These are phyloP conservation scores for Cicer bijugum DNA, from an alignment of 306 rosid genomes.

Conservation along the genomic window DNA sequence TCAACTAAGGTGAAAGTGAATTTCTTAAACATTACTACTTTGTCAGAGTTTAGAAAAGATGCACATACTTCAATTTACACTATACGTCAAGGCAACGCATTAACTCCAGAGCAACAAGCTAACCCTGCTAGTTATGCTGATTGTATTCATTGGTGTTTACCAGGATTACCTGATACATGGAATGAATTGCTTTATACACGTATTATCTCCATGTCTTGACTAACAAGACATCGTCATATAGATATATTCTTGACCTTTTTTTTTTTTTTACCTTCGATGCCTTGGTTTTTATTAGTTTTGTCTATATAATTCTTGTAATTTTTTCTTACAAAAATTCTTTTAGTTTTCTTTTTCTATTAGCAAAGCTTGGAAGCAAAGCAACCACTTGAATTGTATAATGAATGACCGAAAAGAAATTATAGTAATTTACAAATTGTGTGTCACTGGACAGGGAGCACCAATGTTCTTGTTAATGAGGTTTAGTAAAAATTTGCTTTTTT, in stretches of 20 bases:
- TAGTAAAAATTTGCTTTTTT: no score
- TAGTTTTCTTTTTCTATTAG: neutral
- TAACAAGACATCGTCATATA: neutral
- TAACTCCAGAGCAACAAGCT: conserved; percentile 77
- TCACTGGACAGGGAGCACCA: no score
- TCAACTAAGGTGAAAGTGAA: conserved; percentile 63
- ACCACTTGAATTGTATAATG: conserved; percentile 50
- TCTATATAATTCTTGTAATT: no score
- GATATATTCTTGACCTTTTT: conserved; percentile 4
- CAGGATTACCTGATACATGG: conserved; percentile 96
- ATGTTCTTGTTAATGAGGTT: no score
- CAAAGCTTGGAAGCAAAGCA: conserved; percentile 13
- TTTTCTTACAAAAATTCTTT: no score
- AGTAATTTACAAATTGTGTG: no score
- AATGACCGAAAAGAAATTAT: conserved; percentile 37
- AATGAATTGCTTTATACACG: conserved; percentile 81
- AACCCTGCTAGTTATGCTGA: conserved; percentile 84
- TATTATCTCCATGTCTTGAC: conserved; percentile 72
- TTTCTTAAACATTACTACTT: conserved; percentile 73
- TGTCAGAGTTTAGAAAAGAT: conserved; percentile 84
- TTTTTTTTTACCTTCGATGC: neutral
- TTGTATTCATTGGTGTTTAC: conserved; percentile 97
- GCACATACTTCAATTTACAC: conserved; percentile 91
- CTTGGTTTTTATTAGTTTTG: conserved; percentile 17
- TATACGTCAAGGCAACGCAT: conserved; percentile 80